Base-by-base conservation (phyloP, 495 filamentous ascomycete genomes). In the Sporormia fimetaria region DNA sequence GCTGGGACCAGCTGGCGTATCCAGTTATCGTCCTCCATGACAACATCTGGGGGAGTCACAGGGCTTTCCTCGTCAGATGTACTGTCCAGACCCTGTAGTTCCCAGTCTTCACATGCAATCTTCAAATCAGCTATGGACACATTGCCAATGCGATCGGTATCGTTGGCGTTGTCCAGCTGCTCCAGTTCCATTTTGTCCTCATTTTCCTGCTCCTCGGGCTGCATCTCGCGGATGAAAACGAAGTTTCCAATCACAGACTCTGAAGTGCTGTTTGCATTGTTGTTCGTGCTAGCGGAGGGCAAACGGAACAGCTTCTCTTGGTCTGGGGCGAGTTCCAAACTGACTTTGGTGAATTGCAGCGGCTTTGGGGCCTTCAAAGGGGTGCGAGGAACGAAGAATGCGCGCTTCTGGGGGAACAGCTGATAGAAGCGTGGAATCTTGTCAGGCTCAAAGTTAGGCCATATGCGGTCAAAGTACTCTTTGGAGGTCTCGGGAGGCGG, bases 61-160 rank as follows among this genome's bases (percentile, higher is more conserved):
- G 30, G 17, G 4, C 42, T 36, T 34, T 42, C 40, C 1, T 37
- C 33, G 17, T 49, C 49, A 10, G 53, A 51, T 21, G 26, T 4
- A 9, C 44, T 22, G 10, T 54, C 51, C 3, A 42, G 4, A 23
- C 35, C 45, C 6, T 37, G 40, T 27, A 35, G 39, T 15, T 51
- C 81, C 83, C 85, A 96, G 57, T 94, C 84, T 33, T 78, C 70
- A 54, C 86, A 94, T 9, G 86, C 68, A 11, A 85, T 68, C 37
- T 78, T 72, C 35, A 96, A 69, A 51, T 94, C 87, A 40, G 73
- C 66, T 54, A 81, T 70, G 4, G 73, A 81, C 25, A 78, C 70
- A 3, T 79, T 83, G 6, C 75, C 80, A 24, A 88, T 66, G 3
- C 50, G 59, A 24, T 82, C 81, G 6, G 72, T 61, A 11, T 84